Base-by-base conservation (phyloP, 2,329 filamentous ascomycete species). In the Piedraia hortae region DNA sequence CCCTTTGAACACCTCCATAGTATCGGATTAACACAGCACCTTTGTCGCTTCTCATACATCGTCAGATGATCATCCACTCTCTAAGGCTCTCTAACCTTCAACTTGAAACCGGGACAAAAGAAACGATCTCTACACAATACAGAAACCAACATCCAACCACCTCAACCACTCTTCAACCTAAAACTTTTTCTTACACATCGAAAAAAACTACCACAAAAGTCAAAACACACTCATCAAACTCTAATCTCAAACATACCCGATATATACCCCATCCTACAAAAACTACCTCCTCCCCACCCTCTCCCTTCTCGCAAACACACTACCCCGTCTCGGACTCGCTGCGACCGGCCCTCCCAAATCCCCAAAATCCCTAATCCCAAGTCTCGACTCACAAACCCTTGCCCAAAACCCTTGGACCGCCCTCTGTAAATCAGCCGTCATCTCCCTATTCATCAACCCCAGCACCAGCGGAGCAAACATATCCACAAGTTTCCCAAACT, bases 381-480 rank as follows among this genome's bases (percentile, higher is more conserved):
- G 39, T 26, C 48, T 50, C 23, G 72, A 62, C 47, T 93, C 82
- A 22, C 85, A 88, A 1, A 93, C 69, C 16, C 80, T 58, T 33
- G 69, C 58, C 29, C 91, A 54, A 12, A 93, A 56, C 1, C 63
- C 59, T 29, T 90, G 66, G 18, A 97, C 54, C 1, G 74, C 71
- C 6, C 62, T 47, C 28, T 88, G 63, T 14, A 93, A 54, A 31
- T 97, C 85, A 2, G 57, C 42, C 6, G 66, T 74, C 33, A 91
- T 57, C 32, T 93, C 82, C 28, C 75, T 73, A 29, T 59, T 62
- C 24, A 97, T 53, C 9, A 97, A 50, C 23, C 88, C 78, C 0
- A 93, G 65, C 3, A 67, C 62, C 9, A 91, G 52, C 3, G 80
- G 77, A 38, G 90, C 90, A 44, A 97, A 93, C 3, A 65, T 65